Conservation (phyloP, 2,329 filamentous ascomycete species). For the Akanthomyces dipterigenus region DNA sequence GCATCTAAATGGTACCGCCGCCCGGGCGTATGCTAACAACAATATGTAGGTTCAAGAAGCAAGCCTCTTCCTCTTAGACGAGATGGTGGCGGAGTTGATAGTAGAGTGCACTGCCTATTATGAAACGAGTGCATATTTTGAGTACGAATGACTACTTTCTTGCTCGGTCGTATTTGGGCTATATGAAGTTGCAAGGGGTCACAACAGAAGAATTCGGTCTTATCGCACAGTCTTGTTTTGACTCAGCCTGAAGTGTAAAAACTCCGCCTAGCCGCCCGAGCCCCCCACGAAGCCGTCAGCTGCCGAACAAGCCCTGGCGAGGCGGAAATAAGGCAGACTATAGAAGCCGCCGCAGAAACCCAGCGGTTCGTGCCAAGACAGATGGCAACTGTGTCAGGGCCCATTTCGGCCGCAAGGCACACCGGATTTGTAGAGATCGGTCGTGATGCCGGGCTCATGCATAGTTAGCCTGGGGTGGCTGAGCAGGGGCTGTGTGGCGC, state of each 20-base stretch:
- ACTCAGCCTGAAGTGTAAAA: background rate
- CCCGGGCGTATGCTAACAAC: constrained; percentile 6
- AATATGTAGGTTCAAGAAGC: constrained; percentile 18
- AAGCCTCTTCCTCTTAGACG: constrained; percentile 1
- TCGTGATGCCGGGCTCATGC: no score
- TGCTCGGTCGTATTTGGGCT: background rate
- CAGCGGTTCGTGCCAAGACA: background rate
- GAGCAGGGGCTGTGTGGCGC: no score
- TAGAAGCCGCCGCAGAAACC: background rate
- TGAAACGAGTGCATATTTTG: background rate
- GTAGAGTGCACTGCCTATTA: background rate
- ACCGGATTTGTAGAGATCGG: no score
- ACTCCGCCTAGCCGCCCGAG: background rate
- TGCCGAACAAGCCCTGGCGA: background rate
- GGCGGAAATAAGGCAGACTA: constrained; percentile 1
- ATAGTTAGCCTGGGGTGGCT: no score
- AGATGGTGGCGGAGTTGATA: background rate
- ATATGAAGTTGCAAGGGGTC: background rate
- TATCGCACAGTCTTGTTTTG: background rate
- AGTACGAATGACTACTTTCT: background rate
- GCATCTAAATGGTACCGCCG: background rate
- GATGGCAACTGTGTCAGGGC: background rate
- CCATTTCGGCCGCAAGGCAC: background rate
- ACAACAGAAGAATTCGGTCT: background rate
- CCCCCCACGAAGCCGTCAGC: background rate